Evolutionary conservation across 441 rosid species (phyloP), one percentile per base, ranked within the genome.

Genomic region (Rhodomyrtus psidioides): DNA sequence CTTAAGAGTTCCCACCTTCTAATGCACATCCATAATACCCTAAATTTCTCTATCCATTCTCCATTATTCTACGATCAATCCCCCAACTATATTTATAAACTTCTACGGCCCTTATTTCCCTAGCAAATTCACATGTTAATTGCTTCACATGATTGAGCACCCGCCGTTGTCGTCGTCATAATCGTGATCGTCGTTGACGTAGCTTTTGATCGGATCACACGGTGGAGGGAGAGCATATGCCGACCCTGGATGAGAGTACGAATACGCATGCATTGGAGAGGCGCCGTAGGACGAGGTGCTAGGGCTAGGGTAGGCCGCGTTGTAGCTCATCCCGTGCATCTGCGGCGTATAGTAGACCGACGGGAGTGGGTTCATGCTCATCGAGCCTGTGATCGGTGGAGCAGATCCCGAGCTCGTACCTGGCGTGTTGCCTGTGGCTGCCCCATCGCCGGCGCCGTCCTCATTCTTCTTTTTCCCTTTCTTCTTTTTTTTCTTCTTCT

Each of bases 111-210:
- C 56, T 28, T 14, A 51, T 53, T 16, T 81, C 34, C 55, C 56
- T 81, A 21, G 49, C 79, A 39, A 70, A 70, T 70, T 39, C 79
- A 70, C 79, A 39, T 21, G 79, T 1, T 70, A 39, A 39, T 60
- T 60, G 17, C 15, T 49, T 92, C 89, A 94, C 95, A 93, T 88
- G 26, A 94, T 86, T 21, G 91, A 90, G 92, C 97, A 94, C 28
- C 88, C 89, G 30, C 44, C 23, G 70, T 81, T 88, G 46, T 87
- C 83, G 23, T 84, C 85, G 27, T 89, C 87, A 9, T 89, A 84
- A 65, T 83, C 58, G 27, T 54, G 84, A 46, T 82, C 53, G 60
- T 83, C 54, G 83, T 88, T 83, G 14, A 76, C 70, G 44, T 75
- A 55, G 59, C 23, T 62, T 7, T 59, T 53, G 87, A 88, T 86